Base-by-base conservation (phyloP, 1,284 basidiomycete genomes). In the Trametes versicolor region DNA sequence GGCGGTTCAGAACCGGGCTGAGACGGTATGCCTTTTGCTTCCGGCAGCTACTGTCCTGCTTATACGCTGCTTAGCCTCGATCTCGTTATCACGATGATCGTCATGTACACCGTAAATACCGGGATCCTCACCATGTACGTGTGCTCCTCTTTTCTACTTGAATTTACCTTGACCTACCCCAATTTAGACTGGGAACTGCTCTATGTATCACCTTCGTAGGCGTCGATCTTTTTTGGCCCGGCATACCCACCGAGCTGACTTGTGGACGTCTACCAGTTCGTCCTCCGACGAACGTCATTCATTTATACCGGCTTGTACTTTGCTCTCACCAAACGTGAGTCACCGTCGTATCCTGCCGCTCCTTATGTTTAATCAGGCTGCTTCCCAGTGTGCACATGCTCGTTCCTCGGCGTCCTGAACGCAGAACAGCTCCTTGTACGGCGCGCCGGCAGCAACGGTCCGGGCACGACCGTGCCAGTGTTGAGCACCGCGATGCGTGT, bases 301-400 rank as follows among this genome's bases (percentile, higher is more conserved):
- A 37, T 62, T 9, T 62, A 45, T 29, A 36, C 56, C 29, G 61
- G 61, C n/a, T 39, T 56, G 10, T 68, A 68, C 55, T 65, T 60
- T 47, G 19, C 57, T 3, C 37, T 65, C 17, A n/a, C 58, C 13
- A 68, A 68, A 37, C 12, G 66, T 65, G 25, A 50, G 66, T 50
- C 17, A 4, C 25, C 21, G 10, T 21, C 12, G 17, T 1, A 9
- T 2, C 34, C 3, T 21, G 6, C 5, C 3, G 13, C 21, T 8
- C 5, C n/a, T 17, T 21, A 2, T 43, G 5, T 19, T 17, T 27
- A 10, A 45, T 23, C 36, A 48, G 25, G 10, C 9, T 10, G 2
- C 2, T 2, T 13, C 21, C 4, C n/a, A 68, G 66, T 68, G n/a
- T 64, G 65, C 43, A 63, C 58, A 15, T 68, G 66, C 36, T 62